These are phyloP conservation scores for Cyberlindnera samutprakarnensis DNA, from an alignment of 805 yeast species.

Conservation along the genomic window DNA sequence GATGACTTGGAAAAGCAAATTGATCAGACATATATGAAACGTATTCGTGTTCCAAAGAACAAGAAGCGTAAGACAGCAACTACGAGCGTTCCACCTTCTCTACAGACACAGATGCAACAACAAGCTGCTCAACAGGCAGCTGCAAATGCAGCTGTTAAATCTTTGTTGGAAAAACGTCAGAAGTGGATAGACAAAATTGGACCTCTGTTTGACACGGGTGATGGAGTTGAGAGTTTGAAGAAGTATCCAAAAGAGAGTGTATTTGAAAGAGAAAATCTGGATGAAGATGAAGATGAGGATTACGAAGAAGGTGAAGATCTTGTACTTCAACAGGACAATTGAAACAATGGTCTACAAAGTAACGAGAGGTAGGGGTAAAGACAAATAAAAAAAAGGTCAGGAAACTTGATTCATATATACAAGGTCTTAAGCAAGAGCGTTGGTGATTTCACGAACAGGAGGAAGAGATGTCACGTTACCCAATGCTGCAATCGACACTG, in stretches of 20 bases:
- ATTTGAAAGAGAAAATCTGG: conserved; percentile 18
- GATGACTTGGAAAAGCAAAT: conserved; percentile 96
- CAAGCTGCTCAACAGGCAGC: conserved; percentile 53
- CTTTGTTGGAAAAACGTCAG: conserved; percentile 74
- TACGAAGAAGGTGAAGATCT: conserved; percentile 29
- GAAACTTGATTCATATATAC: no score
- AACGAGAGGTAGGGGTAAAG: no score
- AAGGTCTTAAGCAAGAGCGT: conserved; percentile 18
- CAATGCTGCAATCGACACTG: conserved; percentile 84
- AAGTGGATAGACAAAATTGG: conserved; percentile 92
- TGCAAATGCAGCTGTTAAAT: conserved; percentile 69
- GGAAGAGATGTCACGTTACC: conserved; percentile 77
- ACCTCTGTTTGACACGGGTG: conserved; percentile 53
- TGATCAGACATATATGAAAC: conserved; percentile 84
- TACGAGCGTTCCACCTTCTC: conserved; percentile 22
- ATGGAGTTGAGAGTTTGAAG: conserved; percentile 14
- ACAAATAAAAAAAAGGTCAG: no score
- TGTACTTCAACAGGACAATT: conserved; percentile 15
- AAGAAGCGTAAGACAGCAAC: conserved; percentile 29
- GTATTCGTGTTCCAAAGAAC: conserved; percentile 63
- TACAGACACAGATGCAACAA: conserved; percentile 20
- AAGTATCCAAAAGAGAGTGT: conserved; percentile 18
- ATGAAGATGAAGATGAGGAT: conserved; percentile 24
- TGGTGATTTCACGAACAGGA: conserved; percentile 51
- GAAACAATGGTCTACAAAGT: no score